Evolutionary conservation across 192 early-diverging fungal genomes (phyloP), one percentile per base, ranked within the genome.

Genomic region (Backusella liffmaniae): DNA sequence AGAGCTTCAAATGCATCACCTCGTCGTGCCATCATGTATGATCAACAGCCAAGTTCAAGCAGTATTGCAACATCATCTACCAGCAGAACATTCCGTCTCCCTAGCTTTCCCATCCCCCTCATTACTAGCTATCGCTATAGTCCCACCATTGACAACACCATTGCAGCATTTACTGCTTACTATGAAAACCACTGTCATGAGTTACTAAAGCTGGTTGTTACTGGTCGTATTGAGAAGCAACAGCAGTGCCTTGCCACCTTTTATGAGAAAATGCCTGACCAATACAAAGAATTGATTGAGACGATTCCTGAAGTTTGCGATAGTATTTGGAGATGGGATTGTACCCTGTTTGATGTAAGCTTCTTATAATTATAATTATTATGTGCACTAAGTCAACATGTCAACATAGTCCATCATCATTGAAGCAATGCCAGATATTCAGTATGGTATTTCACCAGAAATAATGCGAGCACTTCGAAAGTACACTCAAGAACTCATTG

Each of bases 281-380:
- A 74, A 0, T 70, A 46, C 39, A 68, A n/a, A 5, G 15, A 53
- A 2, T 37, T 79, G 0, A 34, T 87, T 32, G 70, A 77, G 13
- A 73, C 73, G 0, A 51, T 41, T 5, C 71, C 76, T 18, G 85
- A 85, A 10, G 73, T 86, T 23, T 68, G 75, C 1, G 87, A 88
- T 10, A 68, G 77, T 30, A 74, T 88, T 26, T 88, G 87, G 85
- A 75, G 85, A 67, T 86, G 82, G 78, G 87, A 88, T 68, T 79
- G 83, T 23, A 39, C 77, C 16, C 72, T 88, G n/a, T 88, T 86
- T 71, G 87, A 88, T 73, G 83, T 84, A 82, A 80, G 77, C 71
- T 67, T 73, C 56, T 78, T 51, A 10, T 34, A 32, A 32, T 2
- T 66, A 5, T 66, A 35, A 16, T 29, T 15, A 23, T 13, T 66